phyloP scores from a whole-genome alignment of 2,329 filamentous ascomycete species.

The Blastomyces parvus region DNA sequence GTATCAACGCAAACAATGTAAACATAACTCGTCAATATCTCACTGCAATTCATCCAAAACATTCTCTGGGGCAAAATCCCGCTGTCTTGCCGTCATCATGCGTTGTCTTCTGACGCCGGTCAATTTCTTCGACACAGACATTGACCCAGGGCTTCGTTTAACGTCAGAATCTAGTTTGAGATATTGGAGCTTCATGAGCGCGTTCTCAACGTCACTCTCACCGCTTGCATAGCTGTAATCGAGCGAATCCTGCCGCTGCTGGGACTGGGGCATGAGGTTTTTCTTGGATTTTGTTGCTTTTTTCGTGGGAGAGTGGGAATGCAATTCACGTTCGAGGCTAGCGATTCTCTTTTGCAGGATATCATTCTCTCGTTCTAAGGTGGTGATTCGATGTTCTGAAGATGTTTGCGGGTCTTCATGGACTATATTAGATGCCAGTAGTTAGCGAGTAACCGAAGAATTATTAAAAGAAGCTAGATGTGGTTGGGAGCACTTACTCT shows the following conservation, averaged over 20 bases:
- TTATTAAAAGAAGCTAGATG: conserved; percentile 20
- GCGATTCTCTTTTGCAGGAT: conserved; percentile 56
- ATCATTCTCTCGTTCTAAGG: conserved; percentile 63
- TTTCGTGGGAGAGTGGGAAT: conserved; percentile 54
- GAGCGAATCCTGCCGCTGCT: conserved; percentile 17
- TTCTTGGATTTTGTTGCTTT: conserved; percentile 27
- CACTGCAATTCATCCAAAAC: conserved; percentile 29
- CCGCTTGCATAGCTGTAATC: conserved; percentile 26
- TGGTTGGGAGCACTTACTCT: conserved; percentile 29
- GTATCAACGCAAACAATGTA: background rate
- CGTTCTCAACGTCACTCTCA: conserved; percentile 33
- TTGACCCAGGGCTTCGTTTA: conserved; percentile 18
- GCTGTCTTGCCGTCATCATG: conserved; percentile 40
- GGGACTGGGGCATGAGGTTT: conserved; percentile 15
- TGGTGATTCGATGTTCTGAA: conserved; percentile 51
- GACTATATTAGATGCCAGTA: conserved; percentile 26
- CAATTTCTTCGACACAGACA: conserved; percentile 21
- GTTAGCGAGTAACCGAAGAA: background rate
- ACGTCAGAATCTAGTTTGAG: conserved; percentile 29
- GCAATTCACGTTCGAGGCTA: conserved; percentile 56
- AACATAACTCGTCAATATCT: background rate
- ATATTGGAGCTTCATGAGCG: conserved; percentile 30
- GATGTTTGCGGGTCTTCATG: conserved; percentile 41
- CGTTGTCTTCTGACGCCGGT: conserved; percentile 32
- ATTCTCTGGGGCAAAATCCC: conserved; percentile 38